phyloP scores from a whole-genome alignment of 176 grass and related monocot species.

The Bothriochloa decipiens region DNA sequence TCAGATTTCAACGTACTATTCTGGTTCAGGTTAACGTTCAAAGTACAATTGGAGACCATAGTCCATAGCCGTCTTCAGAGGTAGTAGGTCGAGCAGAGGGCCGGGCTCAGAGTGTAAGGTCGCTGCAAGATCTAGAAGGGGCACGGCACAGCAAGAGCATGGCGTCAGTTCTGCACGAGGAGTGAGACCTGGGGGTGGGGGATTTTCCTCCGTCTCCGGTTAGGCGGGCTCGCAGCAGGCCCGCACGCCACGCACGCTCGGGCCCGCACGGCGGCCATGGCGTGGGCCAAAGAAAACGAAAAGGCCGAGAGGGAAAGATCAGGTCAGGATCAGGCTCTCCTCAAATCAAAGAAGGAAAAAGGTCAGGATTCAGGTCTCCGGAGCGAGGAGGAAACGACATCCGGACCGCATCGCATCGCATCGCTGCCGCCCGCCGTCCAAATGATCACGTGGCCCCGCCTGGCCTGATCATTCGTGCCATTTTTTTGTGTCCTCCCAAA shows the following conservation, averaged over 20 bases:
- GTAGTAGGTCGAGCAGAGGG: too few relatives aligned
- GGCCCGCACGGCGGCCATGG: background rate
- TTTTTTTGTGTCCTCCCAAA: slow-evolving; percentile 2
- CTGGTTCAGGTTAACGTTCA: background rate
- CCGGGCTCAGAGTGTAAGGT: too few relatives aligned
- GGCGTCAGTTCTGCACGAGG: background rate
- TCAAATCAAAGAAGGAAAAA: too few relatives aligned
- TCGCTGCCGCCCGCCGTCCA: slow-evolving; percentile 28
- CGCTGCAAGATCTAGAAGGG: background rate
- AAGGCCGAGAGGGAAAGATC: background rate
- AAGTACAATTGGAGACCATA: background rate
- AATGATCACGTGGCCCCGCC: background rate
- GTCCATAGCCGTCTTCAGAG: too few relatives aligned
- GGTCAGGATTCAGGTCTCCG: too few relatives aligned
- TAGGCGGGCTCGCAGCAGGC: background rate
- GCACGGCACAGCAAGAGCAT: background rate
- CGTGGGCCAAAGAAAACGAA: background rate
- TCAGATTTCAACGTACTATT: background rate
- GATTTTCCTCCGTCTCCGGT: too few relatives aligned
- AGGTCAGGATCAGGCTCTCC: too few relatives aligned
- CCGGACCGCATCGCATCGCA: background rate
- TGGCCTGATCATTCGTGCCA: background rate
- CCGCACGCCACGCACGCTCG: background rate
- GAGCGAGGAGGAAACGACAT: background rate
- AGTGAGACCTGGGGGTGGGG: background rate